Base-by-base conservation (phyloP, 306 rosid genomes). In the Vicia sativa region DNA sequence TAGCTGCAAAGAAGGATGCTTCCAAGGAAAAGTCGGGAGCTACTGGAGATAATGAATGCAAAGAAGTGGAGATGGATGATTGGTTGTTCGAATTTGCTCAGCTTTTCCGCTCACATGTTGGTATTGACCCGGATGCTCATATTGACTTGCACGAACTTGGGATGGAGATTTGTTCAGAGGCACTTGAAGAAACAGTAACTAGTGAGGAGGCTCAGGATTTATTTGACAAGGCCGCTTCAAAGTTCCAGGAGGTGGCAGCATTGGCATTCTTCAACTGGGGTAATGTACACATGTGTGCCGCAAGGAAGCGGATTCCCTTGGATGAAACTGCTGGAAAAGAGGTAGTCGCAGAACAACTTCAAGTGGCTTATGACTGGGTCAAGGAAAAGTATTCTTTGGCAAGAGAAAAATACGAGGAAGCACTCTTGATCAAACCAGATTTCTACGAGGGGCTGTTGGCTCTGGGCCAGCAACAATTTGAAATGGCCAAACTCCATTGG, bases 161-260 rank as follows among this genome's bases (percentile, higher is more conserved):
- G 61, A 95, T 95, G 99, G 97, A 95, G 83, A 86, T 95, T 50
- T 95, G 99, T 77, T 91, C 97, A 0, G 99, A 95, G 78, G 99
- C 97, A 48, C 99, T 95, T 39, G 99, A 88, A 82, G 99, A 91
- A 81, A 86, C 92, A 0, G 92, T 95, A 13, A 95, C 96, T 15
- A 84, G 99, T 72, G 99, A 95, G 73, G 99, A 88, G 72, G 96
- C 99, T 55, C 97, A 95, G 72, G 81, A 74, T 68, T 87, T 91
- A 58, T 95, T 95, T 70, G 90, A 88, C 82, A 95, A 91, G 84
- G 97, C 96, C 28, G 91, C 99, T 25, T 81, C 88, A 14, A 95
- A 95, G 86, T 95, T 95, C 81, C 96, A 95, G 84, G 99, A 91
- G 91, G 99, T 95, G 57, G 99, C 91, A 38, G 99, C 96, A 2